Conservation (phyloP, 805 yeast genomes). For the Torulaspora maleeae region DNA sequence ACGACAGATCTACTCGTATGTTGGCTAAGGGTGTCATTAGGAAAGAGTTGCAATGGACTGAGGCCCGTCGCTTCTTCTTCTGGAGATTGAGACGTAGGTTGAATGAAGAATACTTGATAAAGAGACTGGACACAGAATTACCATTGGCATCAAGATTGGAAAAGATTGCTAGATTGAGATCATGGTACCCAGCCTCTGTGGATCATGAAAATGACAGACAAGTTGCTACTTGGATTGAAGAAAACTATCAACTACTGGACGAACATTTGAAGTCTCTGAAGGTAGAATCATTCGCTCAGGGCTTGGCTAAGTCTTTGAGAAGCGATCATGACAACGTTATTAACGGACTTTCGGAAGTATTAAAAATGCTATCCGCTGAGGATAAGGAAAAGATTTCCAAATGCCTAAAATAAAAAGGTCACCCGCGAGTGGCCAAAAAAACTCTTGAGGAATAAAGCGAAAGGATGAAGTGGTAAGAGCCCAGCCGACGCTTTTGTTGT, state of each 20-base stretch:
- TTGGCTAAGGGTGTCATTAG: slow-evolving; percentile 86
- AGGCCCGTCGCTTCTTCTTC: slow-evolving; percentile 94
- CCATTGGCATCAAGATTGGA: slow-evolving; percentile 65
- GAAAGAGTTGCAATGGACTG: slow-evolving; percentile 77
- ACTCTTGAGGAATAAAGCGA: background rate
- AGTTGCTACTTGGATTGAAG: slow-evolving; percentile 83
- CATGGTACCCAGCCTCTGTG: slow-evolving; percentile 74
- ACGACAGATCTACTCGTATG: slow-evolving; percentile 97
- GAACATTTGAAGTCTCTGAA: slow-evolving; percentile 58
- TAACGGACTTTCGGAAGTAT: slow-evolving; percentile 51
- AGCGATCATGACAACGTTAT: slow-evolving; percentile 50
- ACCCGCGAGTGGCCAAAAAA: background rate
- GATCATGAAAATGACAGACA: slow-evolving; percentile 68
- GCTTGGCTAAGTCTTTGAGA: slow-evolving; percentile 55
- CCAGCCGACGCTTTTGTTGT: slow-evolving; percentile 10
- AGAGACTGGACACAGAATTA: slow-evolving; percentile 62
- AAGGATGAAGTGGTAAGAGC: background rate
- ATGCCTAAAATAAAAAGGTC: slow-evolving; percentile 28
- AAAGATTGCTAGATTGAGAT: slow-evolving; percentile 77
- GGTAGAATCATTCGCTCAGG: slow-evolving; percentile 61
- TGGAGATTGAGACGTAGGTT: slow-evolving; percentile 97
- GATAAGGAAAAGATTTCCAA: slow-evolving; percentile 46
- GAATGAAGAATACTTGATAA: slow-evolving; percentile 83
- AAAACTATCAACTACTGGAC: slow-evolving; percentile 61
- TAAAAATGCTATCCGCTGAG: slow-evolving; percentile 48